Base-by-base conservation (phyloP, 2,329 filamentous ascomycete species). In the Grosmannia clavigera region DNA sequence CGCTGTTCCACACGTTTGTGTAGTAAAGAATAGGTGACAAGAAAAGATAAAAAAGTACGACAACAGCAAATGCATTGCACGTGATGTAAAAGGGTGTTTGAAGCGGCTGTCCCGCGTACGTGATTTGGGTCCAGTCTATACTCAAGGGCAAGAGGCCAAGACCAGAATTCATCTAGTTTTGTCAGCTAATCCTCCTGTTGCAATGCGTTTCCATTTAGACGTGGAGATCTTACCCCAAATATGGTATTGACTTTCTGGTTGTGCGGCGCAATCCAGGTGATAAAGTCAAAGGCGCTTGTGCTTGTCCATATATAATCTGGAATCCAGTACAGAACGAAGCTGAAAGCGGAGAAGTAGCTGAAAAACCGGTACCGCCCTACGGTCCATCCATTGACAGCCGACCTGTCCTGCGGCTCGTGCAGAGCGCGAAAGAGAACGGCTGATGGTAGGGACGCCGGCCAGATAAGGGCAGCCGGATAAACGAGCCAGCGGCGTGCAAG, bases 21-120 rank as follows among this genome's bases (percentile, higher is more conserved):
- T 81, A 87, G 72, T 83, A 85, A 5, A 87, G 67, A 22, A 72
- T 80, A 2, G 80, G 69, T 16, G 82, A 73, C 16, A 86, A 72
- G 72, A 81, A 79, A 65, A 79, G 77, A 52, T 78, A 81, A 48
- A 81, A 64, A 14, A 83, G 74, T 55, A 80, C 76, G 29, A 83
- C 83, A 54, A 85, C 71, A 63, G 61, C 61, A 57, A 85, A 75
- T 25, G 81, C 82, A 68, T 87, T 87, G 60, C 82, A 75, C 55
- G 84, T 85, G 38, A 80, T 81, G 70, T 83, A 81, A 67, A 79
- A 80, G 3, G 79, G 78, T 6, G 60, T 63, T 40, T 35, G 50
- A 27, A 63, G 50, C 1, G 62, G 62, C 22, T 19, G 31, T 19
- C 60, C 60, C 12, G 60, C 58, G 25, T 60, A 62, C 43, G 59